Evolutionary conservation across 2,329 filamentous ascomycete species (phyloP).

Genomic region (Sclerotinia trifoliorum): DNA sequence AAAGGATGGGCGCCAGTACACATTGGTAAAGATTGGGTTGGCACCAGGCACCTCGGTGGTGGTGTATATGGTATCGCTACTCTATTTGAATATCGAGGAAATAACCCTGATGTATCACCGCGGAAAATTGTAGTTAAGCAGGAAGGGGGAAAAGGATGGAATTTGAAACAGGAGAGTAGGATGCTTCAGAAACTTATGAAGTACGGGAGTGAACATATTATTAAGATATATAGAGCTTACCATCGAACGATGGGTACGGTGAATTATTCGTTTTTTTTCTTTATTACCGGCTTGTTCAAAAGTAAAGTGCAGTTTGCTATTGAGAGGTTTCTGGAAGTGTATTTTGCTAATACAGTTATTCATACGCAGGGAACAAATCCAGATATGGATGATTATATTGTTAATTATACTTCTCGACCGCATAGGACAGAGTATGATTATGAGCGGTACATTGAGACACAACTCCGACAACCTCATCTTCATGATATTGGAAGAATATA

Average conservation of each 20-base stretch:
- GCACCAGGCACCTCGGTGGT: constrained; percentile 1
- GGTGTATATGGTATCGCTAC: constrained; percentile 15
- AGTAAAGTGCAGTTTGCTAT: too few relatives aligned
- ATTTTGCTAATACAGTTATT: background rate
- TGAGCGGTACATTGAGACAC: background rate
- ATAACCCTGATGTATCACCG: background rate
- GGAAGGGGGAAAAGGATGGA: background rate
- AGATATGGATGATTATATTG: background rate
- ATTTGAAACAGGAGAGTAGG: constrained; percentile 5
- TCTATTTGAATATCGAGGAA: constrained; percentile 11
- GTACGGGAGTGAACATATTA: constrained; percentile 11
- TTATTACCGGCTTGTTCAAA: too few relatives aligned
- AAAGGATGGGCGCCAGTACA: background rate
- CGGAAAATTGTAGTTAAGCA: constrained; percentile 13
- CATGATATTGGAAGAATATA: constrained; percentile 9
- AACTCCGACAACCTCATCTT: background rate
- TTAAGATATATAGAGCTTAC: constrained; percentile 14
- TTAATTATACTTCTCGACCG: background rate
- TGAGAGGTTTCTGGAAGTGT: too few relatives aligned
- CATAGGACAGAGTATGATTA: background rate
- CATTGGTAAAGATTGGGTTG: constrained; percentile 18
- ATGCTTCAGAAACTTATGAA: constrained; percentile 13
- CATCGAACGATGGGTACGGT: constrained; percentile 13
- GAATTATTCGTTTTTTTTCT: background rate
- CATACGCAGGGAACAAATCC: background rate